A percentile compares a stretch with the other conserved stretches of the same genome.
These are phyloP conservation scores for Fusarium xyrophilum DNA, from an alignment of 2,329 filamentous ascomycete genomes.

Conservation along the genomic window DNA sequence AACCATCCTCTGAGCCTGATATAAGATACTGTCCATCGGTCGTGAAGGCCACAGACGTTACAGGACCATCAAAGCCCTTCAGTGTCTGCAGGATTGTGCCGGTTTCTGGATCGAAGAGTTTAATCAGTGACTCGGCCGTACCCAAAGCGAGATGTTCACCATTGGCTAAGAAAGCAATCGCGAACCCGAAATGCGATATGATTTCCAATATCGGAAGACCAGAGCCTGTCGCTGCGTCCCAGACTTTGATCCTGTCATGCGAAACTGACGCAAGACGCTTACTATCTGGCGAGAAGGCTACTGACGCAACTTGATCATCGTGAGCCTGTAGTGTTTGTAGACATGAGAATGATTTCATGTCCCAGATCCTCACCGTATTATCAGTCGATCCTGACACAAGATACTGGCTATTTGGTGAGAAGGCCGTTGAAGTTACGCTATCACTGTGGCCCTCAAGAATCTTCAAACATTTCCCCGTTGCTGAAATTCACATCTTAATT, in stretches of 20 bases:
- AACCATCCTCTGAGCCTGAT: accelerated
- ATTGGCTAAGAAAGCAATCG: accelerated
- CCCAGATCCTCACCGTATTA: accelerated
- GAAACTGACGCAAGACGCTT: neutral
- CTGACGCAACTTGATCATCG: too few relatives aligned
- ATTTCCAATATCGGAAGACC: accelerated
- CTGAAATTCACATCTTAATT: accelerated
- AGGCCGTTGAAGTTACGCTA: accelerated
- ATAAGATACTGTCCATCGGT: accelerated
- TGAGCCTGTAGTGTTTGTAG: too few relatives aligned
- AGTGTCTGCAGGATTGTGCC: accelerated
- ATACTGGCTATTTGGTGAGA: accelerated
- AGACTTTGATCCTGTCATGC: accelerated
- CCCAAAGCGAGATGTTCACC: neutral
- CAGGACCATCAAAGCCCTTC: accelerated
- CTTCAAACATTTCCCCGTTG: accelerated
- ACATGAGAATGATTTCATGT: accelerated
- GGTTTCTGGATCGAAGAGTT: accelerated
- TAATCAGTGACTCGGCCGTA: accelerated
- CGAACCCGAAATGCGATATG: too few relatives aligned
- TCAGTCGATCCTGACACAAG: accelerated
- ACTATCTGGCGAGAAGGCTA: neutral
- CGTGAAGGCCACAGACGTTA: neutral
- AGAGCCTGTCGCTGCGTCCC: accelerated
- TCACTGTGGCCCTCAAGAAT: accelerated